Base-by-base conservation (phyloP, 768 basidiomycete species). In the Leccinum disarticulatum region DNA sequence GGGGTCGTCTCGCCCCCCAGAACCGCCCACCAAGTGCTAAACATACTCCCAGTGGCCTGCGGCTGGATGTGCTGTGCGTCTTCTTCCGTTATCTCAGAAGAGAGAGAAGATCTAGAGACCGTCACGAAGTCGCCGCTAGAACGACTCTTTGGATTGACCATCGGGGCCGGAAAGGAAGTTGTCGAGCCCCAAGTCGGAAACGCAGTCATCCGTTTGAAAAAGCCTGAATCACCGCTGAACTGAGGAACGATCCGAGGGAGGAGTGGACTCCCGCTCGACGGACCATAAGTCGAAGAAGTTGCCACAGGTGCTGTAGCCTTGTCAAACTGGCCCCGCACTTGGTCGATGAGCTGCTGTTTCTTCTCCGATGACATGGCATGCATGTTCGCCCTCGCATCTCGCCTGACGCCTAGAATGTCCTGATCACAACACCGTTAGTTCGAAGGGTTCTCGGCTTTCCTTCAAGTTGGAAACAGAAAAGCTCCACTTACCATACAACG, bases 11-110 rank as follows among this genome's bases (percentile, higher is more conserved):
- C 80, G 1, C 82, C 84, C 6, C 87, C 87, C 8, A 88, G 81
- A n/a, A 82, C 84, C 30, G 78, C 71, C 89, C 89, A 94, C 85
- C 86, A 93, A 56, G 79, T 83, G 58, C 82, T 80, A 85, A 90
- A 93, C 35, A 90, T 74, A 11, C 90, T 82, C 9, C 93, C 91
- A 3, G 91, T 92, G 15, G 66, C 79, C 67, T 93, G 91, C 14
- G 87, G 80, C 55, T 82, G 84, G 28, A 85, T 68, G 10, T 77
- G 76, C 54, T 75, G 74, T 27, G 65, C 60, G 22, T 36, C 59
- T 41, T 65, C 80, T 5, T 61, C 66, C 1, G 64, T 52, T 49
- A 70, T 78, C 51, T 77, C 70, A 1, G 33, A 59, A 61, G 43
- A 72, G 70, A 14, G 61, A 66, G 56, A 67, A 68, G 27, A 68